Conservation (phyloP, 441 rosid species). For the Brassica hybrid region DNA sequence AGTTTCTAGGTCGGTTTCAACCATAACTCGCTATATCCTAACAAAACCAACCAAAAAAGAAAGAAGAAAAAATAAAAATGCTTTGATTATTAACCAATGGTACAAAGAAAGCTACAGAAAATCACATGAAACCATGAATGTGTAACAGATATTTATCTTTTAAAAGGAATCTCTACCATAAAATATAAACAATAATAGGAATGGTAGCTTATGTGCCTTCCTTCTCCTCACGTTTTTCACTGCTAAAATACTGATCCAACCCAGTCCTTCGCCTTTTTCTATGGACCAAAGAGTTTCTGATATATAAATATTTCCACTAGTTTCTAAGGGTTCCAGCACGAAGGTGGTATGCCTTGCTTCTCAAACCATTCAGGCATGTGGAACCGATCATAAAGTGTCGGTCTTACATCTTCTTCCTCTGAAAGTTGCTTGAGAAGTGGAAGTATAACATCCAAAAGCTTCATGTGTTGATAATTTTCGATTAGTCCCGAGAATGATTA, state of each 20-base stretch:
- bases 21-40: neutral
- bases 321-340: constrained; percentile 47
- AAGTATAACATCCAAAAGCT: constrained; percentile 91
- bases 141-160: constrained; percentile 1
- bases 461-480: neutral
- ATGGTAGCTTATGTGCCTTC: constrained; percentile 38
- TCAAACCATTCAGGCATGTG: constrained; percentile 97
- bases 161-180: constrained; percentile 40
- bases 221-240: constrained; percentile 24
- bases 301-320: constrained; percentile 1
- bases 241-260: constrained; percentile 32
- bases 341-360: constrained; percentile 85
- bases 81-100: constrained; percentile 29
- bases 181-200: constrained; percentile 37
- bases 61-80: neutral
- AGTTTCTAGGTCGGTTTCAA: constrained; percentile 20
- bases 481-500: constrained; percentile 14
- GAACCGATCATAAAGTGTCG: constrained; percentile 71
- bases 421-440: constrained; percentile 90
- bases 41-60: constrained; percentile 21
- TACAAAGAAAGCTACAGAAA: constrained; percentile 35
- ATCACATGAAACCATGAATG: constrained; percentile 32
- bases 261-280: constrained; percentile 3
- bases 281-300: constrained; percentile 6
- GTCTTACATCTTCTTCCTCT: constrained; percentile 76